A percentile compares a stretch with the other conserved stretches of the same genome.
Evolutionary conservation across 129 eudicot genomes (phyloP).

Genomic region (Pittosporum tobira): DNA sequence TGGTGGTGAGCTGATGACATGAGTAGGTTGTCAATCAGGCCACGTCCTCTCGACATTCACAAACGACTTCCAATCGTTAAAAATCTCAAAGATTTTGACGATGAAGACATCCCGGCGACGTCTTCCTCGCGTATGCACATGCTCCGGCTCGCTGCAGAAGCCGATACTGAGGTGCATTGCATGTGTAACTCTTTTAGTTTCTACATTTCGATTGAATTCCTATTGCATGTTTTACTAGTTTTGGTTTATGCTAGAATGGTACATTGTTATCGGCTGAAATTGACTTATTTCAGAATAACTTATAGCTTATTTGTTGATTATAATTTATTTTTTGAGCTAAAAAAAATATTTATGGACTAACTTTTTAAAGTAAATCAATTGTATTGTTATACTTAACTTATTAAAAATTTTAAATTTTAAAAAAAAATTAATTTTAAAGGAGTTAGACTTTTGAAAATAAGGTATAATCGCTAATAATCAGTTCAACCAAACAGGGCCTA

Average conservation of each 20-base stretch:
- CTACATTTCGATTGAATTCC: neutral
- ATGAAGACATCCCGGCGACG: constrained; percentile 72
- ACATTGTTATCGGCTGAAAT: neutral
- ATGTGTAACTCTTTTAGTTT: too few species aligned
- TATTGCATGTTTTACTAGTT: neutral
- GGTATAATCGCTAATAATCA: too few species aligned
- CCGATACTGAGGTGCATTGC: constrained; percentile 46
- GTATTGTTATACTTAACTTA: too few species aligned
- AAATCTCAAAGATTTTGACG: constrained; percentile 77
- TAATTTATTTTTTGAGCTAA: neutral
- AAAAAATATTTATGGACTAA: too few species aligned
- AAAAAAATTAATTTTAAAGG: too few species aligned
- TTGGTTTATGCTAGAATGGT: neutral
- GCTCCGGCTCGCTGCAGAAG: constrained; percentile 73
- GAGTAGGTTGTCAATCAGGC: constrained; percentile 83
- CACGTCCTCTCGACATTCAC: constrained; percentile 84
- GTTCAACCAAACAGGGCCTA: too few species aligned
- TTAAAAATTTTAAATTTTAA: too few species aligned
- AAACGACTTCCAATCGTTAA: constrained; percentile 85
- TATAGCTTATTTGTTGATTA: neutral
- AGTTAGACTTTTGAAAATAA: too few species aligned
- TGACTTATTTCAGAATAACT: neutral
- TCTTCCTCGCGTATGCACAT: constrained; percentile 70
- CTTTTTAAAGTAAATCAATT: too few species aligned
- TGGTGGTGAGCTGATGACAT: constrained; percentile 44